Evolutionary conservation across 2,329 filamentous ascomycete species (phyloP), one percentile per base, ranked within the genome.

Genomic region (Alternaria incomplexa): DNA sequence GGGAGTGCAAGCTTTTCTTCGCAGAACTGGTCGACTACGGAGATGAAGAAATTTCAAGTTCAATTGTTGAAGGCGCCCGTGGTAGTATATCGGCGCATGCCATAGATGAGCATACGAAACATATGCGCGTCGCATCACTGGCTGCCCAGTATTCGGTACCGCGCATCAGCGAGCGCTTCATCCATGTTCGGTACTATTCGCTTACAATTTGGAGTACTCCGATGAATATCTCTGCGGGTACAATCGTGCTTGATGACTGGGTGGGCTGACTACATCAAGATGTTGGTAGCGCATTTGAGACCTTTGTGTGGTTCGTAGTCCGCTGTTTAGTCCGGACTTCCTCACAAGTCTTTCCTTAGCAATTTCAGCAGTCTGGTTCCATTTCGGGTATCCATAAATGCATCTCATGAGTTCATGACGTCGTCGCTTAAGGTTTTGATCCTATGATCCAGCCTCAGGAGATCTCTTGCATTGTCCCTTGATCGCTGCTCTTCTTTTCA

Each of bases 351-450:
- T 17, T 40, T 9, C 2, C 5, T 40, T 40, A 11, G 36, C 4
- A 40, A 10, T 1, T 17, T 40, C 4, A 6, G 8, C 11, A 40
- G 4, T 40, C 15, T 10, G 5, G 5, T 40, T 40, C 0, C 5
- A 40, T 40, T 40, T 3, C 4, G 2, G 2, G 36, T 17, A 17
- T 17, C 9, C 36, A 11, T 40, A 5, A 1, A 40, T 40, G 36
- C 5, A 5, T 17, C 15, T n/a, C n/a, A 40, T 40, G 0, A 17
- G n/a, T 40, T 10, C 15, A 1, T n/a, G 9, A 40, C 3, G n/a
- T 17, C 5, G 4, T 40, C n/a, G 36, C 15, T 17, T 0, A 17
- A 3, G 36, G 0, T n/a, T 9, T 0, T 5, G 2, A n/a, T n/a
- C 4, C 13, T 15, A 3, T 5, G 0, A 36, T 2, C 9, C 30